Evolutionary conservation across 2,329 filamentous ascomycete genomes (phyloP), one percentile per base, ranked within the genome.

Genomic region (Paramyrothecium sp.): DNA sequence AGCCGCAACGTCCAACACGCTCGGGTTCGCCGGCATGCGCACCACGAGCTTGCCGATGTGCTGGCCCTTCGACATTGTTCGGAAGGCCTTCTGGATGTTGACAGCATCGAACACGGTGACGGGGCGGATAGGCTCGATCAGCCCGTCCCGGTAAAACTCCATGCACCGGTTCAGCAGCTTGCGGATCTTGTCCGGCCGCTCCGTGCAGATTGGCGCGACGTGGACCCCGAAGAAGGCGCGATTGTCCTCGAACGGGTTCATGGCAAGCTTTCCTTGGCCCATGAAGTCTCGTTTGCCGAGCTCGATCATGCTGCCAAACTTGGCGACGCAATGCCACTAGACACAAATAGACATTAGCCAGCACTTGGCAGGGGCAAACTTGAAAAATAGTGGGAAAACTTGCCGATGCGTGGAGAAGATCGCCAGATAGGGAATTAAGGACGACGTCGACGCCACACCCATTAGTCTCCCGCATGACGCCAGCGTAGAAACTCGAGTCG

Each of bases 1-100:
- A n/a, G n/a, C n/a, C 26, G 5, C 26, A 10, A 30, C 26, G 26
- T 30, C 10, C 4, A 53, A 16, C 50, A 46, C 23, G 22, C 22
- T 20, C 19, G 54, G 33, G 26, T 30, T 21, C 44, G 38, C 48
- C 47, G 13, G 26, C 26, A 30, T 30, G 26, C 26, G 10, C 13
- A 77, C 52, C 12, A 80, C 69, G 16, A 81, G 73, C 47, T 65
- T 65, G 38, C 78, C 78, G 38, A 79, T 74, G 20, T 53, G 77
- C 22, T 63, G 64, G 1, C 75, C 77, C 2, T 64, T 66, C 54
- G 80, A 75, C 72, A 82, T 73, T 46, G 73, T 68, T 0, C 75
- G 65, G 59, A 81, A 78, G 0, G 77, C 76, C 10, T 75, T 69
- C 13, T 68, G 60, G 1, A 77, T 62, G 1, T 72, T 55, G 2